Evolutionary conservation across 2,329 filamentous ascomycete species (phyloP).

Genomic region (Leptoxyphium fumago): DNA sequence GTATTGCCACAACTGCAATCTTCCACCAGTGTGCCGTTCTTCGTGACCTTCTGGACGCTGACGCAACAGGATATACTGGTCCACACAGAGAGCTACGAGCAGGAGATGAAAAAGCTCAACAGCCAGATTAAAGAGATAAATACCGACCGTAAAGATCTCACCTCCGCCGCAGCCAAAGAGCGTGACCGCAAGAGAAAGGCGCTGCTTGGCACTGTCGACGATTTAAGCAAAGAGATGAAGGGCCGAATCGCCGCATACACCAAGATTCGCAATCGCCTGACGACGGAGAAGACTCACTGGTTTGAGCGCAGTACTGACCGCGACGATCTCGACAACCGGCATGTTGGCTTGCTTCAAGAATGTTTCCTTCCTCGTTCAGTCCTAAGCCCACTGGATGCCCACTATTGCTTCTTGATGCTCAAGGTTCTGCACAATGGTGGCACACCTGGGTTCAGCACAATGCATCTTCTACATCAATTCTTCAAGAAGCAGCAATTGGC

Average conservation of each 20-base stretch:
- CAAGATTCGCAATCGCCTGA: conserved; percentile 53
- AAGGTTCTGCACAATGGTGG: conserved; percentile 76
- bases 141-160: conserved; percentile 59
- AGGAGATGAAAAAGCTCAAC: conserved; percentile 55
- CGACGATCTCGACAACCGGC: conserved; percentile 49
- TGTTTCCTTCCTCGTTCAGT: conserved; percentile 83
- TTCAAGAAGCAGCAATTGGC: conserved; percentile 73
- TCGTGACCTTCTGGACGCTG: conserved; percentile 83
- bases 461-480: conserved; percentile 68
- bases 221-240: conserved; percentile 58
- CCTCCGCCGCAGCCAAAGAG: conserved; percentile 46
- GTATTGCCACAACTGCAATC: conserved; percentile 47
- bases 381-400: conserved; percentile 72
- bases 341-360: conserved; percentile 69
- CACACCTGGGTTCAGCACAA: conserved; percentile 72
- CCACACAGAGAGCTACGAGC: conserved; percentile 61
- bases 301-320: conserved; percentile 38
- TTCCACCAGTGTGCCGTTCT: conserved; percentile 65
- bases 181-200: conserved; percentile 58
- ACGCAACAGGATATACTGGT: conserved; percentile 69
- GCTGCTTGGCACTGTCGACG: conserved; percentile 52
- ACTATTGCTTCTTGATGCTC: conserved; percentile 76
- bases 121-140: conserved; percentile 52
- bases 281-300: conserved; percentile 63
- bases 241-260: conserved; percentile 52